phyloP scores from a whole-genome alignment of 768 basidiomycete species.

The Russula lepida region DNA sequence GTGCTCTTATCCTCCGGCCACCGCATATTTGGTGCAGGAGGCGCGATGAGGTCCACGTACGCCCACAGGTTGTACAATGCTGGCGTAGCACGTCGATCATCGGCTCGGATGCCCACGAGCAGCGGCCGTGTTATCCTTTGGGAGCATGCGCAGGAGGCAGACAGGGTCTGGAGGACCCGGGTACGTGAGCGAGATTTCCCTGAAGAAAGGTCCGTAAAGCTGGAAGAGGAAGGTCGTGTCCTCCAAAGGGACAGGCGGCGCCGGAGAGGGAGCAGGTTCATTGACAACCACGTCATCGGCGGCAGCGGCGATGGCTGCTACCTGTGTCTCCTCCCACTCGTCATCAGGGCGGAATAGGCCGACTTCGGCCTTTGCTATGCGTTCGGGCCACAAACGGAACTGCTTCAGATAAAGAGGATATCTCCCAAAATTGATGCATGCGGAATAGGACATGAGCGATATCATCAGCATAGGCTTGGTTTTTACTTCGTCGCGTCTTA shows the following conservation, averaged over 20 bases:
- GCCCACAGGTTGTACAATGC: constrained; percentile 10
- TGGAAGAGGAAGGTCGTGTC: constrained; percentile 20
- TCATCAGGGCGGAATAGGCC: constrained; percentile 7
- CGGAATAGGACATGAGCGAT: no score
- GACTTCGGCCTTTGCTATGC: constrained; percentile 5
- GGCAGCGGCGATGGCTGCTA: background rate
- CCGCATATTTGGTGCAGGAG: background rate
- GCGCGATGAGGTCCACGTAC: constrained; percentile 9
- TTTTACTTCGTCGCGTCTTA: no score
- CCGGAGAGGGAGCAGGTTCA: background rate
- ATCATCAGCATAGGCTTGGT: no score
- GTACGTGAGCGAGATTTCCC: constrained; percentile 12
- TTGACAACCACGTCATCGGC: constrained; percentile 2
- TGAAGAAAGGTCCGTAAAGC: constrained; percentile 12
- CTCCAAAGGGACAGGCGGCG: background rate
- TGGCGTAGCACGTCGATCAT: constrained; percentile 10
- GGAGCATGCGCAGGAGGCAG: constrained; percentile 7
- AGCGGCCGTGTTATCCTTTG: constrained; percentile 9
- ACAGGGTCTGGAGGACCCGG: background rate
- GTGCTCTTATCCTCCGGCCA: constrained; percentile 9
- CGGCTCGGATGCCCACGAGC: constrained; percentile 7
- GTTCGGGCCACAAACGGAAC: constrained; percentile 17
- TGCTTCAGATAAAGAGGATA: no score
- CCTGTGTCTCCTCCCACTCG: constrained; percentile 10
- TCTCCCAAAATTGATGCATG: no score